Base-by-base conservation (phyloP, 2,329 filamentous ascomycete genomes). In the Fusarium pseudograminearum region DNA sequence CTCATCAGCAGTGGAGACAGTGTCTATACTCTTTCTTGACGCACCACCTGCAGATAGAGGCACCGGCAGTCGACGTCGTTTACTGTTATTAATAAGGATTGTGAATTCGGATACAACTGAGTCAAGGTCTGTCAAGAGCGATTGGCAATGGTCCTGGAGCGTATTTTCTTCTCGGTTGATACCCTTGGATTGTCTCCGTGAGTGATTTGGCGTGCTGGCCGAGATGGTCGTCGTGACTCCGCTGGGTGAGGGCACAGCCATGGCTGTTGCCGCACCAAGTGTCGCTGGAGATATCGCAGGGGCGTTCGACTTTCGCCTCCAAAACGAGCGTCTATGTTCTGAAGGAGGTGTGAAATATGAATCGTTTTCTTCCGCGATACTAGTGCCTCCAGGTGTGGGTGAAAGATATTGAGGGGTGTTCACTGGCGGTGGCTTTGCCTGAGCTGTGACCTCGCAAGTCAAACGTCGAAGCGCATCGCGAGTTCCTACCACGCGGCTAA, bases 381-480 rank as follows among this genome's bases (percentile, higher is more conserved):
- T 78, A 4, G 82, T 80, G 0, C 80, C 79, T 30, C 74, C 77
- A 1, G 82, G 83, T 10, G 83, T 77, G 1, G 82, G 83, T 10
- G 83, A 82, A 34, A 86, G 74, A 67, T 81, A 78, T 18, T 79
- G 75, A 12, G 74, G 70, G 12, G 65, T 71, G 18, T 72, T 57
- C 4, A 58, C 67, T 42, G 73, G 70, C 24, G 73, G 72, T 56
- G 61, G 61, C 57, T 70, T 79, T 30, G 75, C 74, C 79, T 71
- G 81, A 3, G 87, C 86, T 63, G 93, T 90, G 50, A 94, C 93
- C 75, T 97, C 93, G 77, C 92, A 94, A 14, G 94, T 95, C 45
- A 99, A 83, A 38, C 93, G 89, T 51, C 94, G 90, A 24, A 98
- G 88, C 3, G 94, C 93, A 81, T 99, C 96, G 73, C 96, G 87